Evolutionary conservation across 1,284 basidiomycete genomes (phyloP).

Genomic region (Trametes sp.): DNA sequence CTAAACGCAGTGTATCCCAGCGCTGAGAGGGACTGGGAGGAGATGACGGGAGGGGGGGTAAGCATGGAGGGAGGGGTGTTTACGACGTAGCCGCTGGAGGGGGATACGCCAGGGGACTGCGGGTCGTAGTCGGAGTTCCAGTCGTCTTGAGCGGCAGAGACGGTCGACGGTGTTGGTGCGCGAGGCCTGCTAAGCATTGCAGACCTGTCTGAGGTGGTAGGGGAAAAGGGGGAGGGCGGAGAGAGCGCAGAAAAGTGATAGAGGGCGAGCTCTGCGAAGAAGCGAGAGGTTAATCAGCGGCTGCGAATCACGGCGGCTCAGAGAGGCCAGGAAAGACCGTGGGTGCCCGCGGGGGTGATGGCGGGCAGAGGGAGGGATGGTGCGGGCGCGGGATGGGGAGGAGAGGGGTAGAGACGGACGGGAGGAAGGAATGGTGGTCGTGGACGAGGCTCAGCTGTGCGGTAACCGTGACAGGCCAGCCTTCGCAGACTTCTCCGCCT

Average conservation of each 20-base stretch:
- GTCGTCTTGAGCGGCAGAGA: conserved; percentile 33
- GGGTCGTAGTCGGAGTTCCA: conserved; percentile 40
- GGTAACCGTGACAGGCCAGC: conserved; percentile 25
- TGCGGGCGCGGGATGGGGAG: conserved; percentile 3
- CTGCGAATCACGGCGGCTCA: conserved; percentile 9
- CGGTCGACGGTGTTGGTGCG: conserved; percentile 37
- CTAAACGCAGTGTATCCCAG: conserved; percentile 34
- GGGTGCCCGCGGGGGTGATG: neutral
- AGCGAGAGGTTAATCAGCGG: conserved; percentile 20
- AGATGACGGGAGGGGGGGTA: conserved; percentile 29
- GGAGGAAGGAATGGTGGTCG: conserved; percentile 23
- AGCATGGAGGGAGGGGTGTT: conserved; percentile 38
- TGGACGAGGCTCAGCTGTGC: conserved; percentile 8
- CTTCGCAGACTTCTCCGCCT: conserved; percentile 11
- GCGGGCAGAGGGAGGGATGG: neutral
- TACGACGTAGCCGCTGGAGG: conserved; percentile 41
- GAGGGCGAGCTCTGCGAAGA: conserved; percentile 24
- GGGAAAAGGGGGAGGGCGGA: conserved; percentile 26
- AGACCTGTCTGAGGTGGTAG: conserved; percentile 34
- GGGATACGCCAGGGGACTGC: conserved; percentile 38
- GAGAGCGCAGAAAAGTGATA: conserved; percentile 32
- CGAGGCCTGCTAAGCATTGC: conserved; percentile 40
- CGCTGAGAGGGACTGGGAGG: conserved; percentile 31
- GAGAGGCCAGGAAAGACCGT: conserved; percentile 20
- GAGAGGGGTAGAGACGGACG: conserved; percentile 14